A percentile compares a stretch with the other conserved stretches of the same genome.
phyloP scores from a whole-genome alignment of 2,329 filamentous ascomycete genomes.

The Orbilia oligospora region DNA sequence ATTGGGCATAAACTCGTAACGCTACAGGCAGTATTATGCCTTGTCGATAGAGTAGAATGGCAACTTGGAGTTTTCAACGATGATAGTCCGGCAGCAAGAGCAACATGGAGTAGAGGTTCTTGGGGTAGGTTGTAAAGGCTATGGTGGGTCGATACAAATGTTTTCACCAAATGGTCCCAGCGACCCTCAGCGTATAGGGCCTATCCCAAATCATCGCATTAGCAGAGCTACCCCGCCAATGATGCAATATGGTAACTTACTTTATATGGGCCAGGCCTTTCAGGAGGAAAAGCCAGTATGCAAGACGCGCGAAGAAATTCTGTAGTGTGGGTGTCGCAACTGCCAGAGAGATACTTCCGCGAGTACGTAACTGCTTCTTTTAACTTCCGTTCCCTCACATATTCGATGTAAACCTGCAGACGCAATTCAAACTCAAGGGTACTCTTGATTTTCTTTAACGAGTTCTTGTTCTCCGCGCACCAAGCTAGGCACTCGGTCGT shows the following conservation, averaged over 20 bases:
- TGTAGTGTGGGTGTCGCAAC: slow-evolving; percentile 76
- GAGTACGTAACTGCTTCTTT: slow-evolving; percentile 86
- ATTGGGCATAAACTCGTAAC: slow-evolving; percentile 90
- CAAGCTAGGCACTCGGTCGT: slow-evolving; percentile 86
- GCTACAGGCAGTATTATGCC: slow-evolving; percentile 71
- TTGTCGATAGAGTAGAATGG: slow-evolving; percentile 77
- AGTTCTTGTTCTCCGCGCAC: slow-evolving; percentile 94
- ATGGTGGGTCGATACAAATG: slow-evolving; percentile 90
- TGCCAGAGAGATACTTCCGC: slow-evolving; percentile 82
- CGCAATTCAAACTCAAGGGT: slow-evolving; percentile 93
- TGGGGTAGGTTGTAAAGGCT: slow-evolving; percentile 85
- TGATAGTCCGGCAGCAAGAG: slow-evolving; percentile 89
- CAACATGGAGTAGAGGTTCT: slow-evolving; percentile 88
- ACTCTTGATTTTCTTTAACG: slow-evolving; percentile 88
- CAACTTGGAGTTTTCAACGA: slow-evolving; percentile 96
- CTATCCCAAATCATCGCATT: slow-evolving; percentile 66
- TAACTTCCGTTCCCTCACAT: slow-evolving; percentile 79
- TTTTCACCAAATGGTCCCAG: slow-evolving; percentile 81
- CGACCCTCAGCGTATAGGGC: slow-evolving; percentile 80
- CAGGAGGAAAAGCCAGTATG: slow-evolving; percentile 80
- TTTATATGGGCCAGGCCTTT: slow-evolving; percentile 74
- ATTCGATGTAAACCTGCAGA: slow-evolving; percentile 93
- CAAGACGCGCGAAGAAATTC: slow-evolving; percentile 82
- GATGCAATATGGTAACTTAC: slow-evolving; percentile 66
- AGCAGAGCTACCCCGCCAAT: slow-evolving; percentile 7